A percentile compares a stretch with the other conserved stretches of the same genome.
These are phyloP conservation scores for Lactarius vividus DNA, from an alignment of 768 basidiomycete species.

Conservation along the genomic window DNA sequence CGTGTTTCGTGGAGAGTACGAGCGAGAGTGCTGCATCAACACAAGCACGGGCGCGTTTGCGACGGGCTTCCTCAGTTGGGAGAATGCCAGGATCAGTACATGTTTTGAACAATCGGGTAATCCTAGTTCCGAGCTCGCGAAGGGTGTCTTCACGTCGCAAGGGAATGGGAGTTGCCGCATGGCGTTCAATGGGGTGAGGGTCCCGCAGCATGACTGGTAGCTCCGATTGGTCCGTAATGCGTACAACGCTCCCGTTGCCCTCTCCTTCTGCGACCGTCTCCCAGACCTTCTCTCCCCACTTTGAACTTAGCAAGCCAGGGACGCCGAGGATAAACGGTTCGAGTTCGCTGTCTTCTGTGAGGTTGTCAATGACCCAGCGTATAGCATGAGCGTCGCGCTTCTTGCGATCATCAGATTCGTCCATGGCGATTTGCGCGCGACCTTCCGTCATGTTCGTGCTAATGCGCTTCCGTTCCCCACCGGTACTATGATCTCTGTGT, in stretches of 20 bases:
- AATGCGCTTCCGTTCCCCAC: neutral
- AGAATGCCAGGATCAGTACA: constrained; percentile 21
- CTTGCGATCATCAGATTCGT: constrained; percentile 1
- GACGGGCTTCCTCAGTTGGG: constrained; percentile 4
- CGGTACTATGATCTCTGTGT: constrained; percentile 14
- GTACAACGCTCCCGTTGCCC: neutral
- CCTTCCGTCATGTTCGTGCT: constrained; percentile 14
- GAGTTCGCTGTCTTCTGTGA: constrained; percentile 16
- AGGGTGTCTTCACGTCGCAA: constrained; percentile 7
- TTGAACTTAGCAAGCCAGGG: constrained; percentile 8
- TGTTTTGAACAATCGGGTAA: constrained; percentile 18
- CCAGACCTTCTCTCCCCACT: constrained; percentile 13
- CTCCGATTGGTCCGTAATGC: neutral
- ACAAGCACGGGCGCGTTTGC: constrained; percentile 20
- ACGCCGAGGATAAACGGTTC: constrained; percentile 9
- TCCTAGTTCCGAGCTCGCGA: constrained; percentile 11
- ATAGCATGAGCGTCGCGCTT: constrained; percentile 12
- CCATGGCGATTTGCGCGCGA: constrained; percentile 17
- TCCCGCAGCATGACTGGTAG: neutral
- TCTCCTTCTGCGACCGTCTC: neutral
- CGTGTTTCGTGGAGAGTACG: constrained; percentile 18
- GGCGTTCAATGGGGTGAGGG: neutral
- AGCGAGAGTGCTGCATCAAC: constrained; percentile 19
- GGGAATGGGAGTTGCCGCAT: neutral
- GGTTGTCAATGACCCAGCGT: constrained; percentile 9